These are phyloP conservation scores for Hypsizygus marmoreus DNA, from an alignment of 768 basidiomycete species.

Conservation along the genomic window DNA sequence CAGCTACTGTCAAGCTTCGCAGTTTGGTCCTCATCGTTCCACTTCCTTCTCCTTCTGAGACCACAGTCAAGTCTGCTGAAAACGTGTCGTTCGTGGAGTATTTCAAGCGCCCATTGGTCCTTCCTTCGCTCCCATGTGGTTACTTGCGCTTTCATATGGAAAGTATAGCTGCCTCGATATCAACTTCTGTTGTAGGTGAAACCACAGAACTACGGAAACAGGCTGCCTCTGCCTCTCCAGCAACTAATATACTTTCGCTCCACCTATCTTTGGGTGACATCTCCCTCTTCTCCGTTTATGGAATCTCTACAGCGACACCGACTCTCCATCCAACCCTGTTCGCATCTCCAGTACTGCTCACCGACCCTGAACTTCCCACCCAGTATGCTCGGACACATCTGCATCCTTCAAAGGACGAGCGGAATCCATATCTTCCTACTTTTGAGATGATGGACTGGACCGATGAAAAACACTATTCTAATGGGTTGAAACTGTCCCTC, in stretches of 20 bases:
- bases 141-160: constrained; percentile 61
- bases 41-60: constrained; percentile 32
- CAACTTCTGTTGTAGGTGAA: constrained; percentile 17
- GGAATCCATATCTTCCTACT: constrained; percentile 42
- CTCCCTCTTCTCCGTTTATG: constrained; percentile 56
- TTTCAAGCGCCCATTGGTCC: constrained; percentile 61
- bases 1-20: constrained; percentile 14
- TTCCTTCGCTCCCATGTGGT: constrained; percentile 48
- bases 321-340: constrained; percentile 20
- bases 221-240: background rate
- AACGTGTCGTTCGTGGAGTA: constrained; percentile 33
- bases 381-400: constrained; percentile 53
- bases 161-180: constrained; percentile 28
- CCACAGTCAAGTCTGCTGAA: constrained; percentile 13
- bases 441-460: constrained; percentile 72
- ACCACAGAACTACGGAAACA: background rate
- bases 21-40: constrained; percentile 53
- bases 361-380: constrained; percentile 63
- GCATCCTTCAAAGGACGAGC: constrained; percentile 37
- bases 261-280: constrained; percentile 39
- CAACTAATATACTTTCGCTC: background rate
- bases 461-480: constrained; percentile 34
- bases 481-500: constrained; percentile 55
- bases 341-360: constrained; percentile 71
- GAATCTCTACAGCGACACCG: constrained; percentile 1